phyloP scores from a whole-genome alignment of 2,329 filamentous ascomycete species.

The Rutstroemia sydowiana region DNA sequence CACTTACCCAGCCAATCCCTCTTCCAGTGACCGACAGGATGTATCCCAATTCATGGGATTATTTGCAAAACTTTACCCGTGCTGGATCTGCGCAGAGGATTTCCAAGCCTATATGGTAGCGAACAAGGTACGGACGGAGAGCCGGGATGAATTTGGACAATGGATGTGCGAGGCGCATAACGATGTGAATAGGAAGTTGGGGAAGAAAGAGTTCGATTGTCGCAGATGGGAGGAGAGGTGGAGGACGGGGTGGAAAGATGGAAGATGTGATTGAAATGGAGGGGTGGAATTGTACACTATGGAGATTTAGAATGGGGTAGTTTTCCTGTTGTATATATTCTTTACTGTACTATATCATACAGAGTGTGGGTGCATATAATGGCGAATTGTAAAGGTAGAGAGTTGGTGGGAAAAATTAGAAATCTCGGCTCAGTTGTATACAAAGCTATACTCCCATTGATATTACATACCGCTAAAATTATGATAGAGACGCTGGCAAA shows the following conservation, averaged over 20 bases:
- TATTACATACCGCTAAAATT: neutral
- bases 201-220: slow-evolving; percentile 89
- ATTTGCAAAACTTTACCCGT: slow-evolving; percentile 86
- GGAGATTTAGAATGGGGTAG: no score
- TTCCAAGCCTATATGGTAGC: slow-evolving; percentile 74
- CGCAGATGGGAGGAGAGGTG: slow-evolving; percentile 86
- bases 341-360: neutral
- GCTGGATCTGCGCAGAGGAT: slow-evolving; percentile 91
- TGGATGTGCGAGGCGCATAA: slow-evolving; percentile 88
- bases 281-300: no score
- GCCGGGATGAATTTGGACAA: slow-evolving; percentile 62
- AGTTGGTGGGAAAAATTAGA: neutral
- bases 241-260: slow-evolving; percentile 79
- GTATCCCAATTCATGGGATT: slow-evolving; percentile 70
- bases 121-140: slow-evolving; percentile 49
- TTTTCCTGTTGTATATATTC: neutral
- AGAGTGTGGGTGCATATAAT: neutral
- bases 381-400: neutral
- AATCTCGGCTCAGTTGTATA: neutral
- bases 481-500: neutral
- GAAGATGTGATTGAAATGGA: slow-evolving; percentile 43
- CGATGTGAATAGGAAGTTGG: slow-evolving; percentile 80
- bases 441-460: neutral
- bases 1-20: slow-evolving; percentile 68
- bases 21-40: slow-evolving; percentile 62